Evolutionary conservation across 257 asterid genomes (phyloP).

Genomic region (Forsythia viridissima): DNA sequence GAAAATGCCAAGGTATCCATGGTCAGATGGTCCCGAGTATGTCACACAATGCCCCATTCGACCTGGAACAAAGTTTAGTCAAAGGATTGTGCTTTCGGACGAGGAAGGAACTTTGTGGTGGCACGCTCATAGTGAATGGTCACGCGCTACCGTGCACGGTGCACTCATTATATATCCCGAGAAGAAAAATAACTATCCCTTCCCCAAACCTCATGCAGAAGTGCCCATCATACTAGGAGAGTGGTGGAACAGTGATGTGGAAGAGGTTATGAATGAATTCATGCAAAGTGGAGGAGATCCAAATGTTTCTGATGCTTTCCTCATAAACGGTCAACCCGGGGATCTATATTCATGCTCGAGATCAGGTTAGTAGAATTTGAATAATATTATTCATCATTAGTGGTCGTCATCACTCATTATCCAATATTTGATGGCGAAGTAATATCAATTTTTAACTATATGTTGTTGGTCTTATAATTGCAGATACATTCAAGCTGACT

Average conservation of each 20-base stretch:
- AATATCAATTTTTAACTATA: too few species aligned
- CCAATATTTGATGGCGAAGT: too few species aligned
- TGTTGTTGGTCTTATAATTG: background rate
- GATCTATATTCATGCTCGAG: conserved; percentile 46
- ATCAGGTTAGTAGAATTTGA: conserved; percentile 27
- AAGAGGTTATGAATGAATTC: conserved; percentile 37
- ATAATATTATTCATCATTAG: too few species aligned
- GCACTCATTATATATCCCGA: conserved; percentile 45
- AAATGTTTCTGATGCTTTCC: conserved; percentile 46
- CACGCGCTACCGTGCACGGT: conserved; percentile 53
- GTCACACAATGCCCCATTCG: conserved; percentile 63
- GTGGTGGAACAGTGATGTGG: conserved; percentile 47
- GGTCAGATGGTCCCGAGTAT: conserved; percentile 68
- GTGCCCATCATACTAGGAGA: conserved; percentile 51
- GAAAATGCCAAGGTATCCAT: conserved; percentile 58
- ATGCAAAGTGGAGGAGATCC: conserved; percentile 42
- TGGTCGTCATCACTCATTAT: too few species aligned
- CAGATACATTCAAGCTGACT: conserved; percentile 45
- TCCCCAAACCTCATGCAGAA: conserved; percentile 47
- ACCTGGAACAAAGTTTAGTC: conserved; percentile 49
- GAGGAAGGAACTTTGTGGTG: conserved; percentile 79
- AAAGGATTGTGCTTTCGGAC: conserved; percentile 42
- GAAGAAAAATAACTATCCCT: conserved; percentile 34
- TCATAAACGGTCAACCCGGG: conserved; percentile 68
- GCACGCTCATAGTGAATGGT: conserved; percentile 77